A percentile compares a stretch with the other conserved stretches of the same genome.
Evolutionary conservation across 208 protist species (phyloP).

Genomic region (Ichthyophonus hoferi): DNA sequence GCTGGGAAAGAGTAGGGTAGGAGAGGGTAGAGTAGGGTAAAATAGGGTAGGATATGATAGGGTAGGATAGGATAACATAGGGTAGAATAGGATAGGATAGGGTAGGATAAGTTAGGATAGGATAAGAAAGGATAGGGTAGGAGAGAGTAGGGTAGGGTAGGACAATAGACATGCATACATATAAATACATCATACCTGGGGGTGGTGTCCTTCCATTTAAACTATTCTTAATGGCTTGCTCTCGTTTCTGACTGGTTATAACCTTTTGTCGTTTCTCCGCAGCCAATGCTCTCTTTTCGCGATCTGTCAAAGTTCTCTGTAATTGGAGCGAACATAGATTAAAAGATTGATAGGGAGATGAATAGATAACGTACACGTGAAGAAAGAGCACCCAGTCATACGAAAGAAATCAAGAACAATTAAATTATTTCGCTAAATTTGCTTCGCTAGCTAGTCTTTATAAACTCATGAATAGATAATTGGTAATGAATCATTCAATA

Average conservation of each 20-base stretch:
- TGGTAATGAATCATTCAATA: too few relatives aligned
- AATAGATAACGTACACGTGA: too few relatives aligned
- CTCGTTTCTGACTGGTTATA: not conserved
- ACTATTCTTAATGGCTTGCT: not conserved
- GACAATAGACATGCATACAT: not conserved
- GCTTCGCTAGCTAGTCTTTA: too few relatives aligned
- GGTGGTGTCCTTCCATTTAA: not conserved
- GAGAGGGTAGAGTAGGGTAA: not conserved
- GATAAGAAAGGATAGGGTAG: not conserved
- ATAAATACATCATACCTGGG: not conserved
- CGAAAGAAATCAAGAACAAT: too few relatives aligned
- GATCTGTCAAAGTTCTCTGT: slow-evolving; percentile 19
- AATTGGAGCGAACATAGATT: too few relatives aligned
- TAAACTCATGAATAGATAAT: too few relatives aligned
- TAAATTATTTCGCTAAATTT: too few relatives aligned
- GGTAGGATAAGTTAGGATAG: not conserved
- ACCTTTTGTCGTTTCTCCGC: not conserved
- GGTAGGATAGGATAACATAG: not conserved
- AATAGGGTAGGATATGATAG: not conserved
- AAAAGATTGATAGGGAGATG: too few relatives aligned
- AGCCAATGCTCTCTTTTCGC: slow-evolving; percentile 8
- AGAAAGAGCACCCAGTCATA: too few relatives aligned
- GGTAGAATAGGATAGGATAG: not conserved
- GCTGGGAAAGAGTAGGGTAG: not conserved
- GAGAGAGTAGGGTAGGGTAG: not conserved